These are phyloP conservation scores for Chrysosporium keratinophilum DNA, from an alignment of 2,329 filamentous ascomycete species.

Conservation along the genomic window DNA sequence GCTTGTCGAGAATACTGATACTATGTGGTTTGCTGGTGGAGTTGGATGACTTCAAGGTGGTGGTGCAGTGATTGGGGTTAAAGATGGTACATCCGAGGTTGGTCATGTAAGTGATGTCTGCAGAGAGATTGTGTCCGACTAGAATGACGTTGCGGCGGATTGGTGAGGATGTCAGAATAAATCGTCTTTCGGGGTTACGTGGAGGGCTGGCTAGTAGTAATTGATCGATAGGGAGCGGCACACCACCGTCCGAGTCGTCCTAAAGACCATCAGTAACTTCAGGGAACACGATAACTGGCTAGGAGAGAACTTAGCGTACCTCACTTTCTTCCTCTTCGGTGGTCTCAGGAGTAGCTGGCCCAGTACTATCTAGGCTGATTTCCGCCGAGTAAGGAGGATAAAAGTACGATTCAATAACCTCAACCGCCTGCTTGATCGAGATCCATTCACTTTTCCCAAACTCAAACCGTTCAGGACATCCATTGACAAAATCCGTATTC, in stretches of 20 bases:
- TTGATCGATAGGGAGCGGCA: background rate
- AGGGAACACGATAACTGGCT: background rate
- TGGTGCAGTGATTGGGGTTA: slow-evolving; percentile 26
- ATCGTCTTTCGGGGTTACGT: slow-evolving; percentile 7
- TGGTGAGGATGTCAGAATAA: slow-evolving; percentile 9
- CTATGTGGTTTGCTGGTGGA: background rate
- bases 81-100: slow-evolving; percentile 44
- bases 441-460: slow-evolving; percentile 52
- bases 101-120: slow-evolving; percentile 60
- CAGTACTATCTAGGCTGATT: slow-evolving; percentile 11
- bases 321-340: background rate
- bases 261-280: background rate
- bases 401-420: slow-evolving; percentile 46
- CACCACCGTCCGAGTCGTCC: slow-evolving; percentile 7
- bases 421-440: slow-evolving; percentile 35
- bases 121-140: slow-evolving; percentile 61
- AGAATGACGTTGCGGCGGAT: slow-evolving; percentile 54
- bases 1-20: slow-evolving; percentile 49
- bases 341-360: background rate
- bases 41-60: background rate
- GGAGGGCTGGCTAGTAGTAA: background rate
- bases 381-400: slow-evolving; percentile 43
- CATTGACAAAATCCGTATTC: slow-evolving; percentile 59
- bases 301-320: background rate
- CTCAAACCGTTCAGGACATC: slow-evolving; percentile 70